phyloP scores from a whole-genome alignment of 78 protist genomes.

The slime mould (Dictyostelium discoideum) region DNA sequence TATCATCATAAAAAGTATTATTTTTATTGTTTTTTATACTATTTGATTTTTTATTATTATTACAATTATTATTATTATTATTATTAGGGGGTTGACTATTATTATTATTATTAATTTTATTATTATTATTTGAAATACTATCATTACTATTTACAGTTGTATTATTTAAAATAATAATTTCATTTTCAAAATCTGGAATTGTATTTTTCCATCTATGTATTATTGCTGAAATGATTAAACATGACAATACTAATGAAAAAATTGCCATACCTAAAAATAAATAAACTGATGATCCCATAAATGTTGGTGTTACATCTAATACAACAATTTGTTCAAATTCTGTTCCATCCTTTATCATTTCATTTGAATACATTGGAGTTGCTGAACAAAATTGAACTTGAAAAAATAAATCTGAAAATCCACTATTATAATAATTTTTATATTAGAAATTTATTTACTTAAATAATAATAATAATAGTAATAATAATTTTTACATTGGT shows the following conservation, averaged over 20 bases:
- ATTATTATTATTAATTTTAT: no score
- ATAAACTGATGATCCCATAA: constrained; percentile 16
- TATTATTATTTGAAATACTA: neutral
- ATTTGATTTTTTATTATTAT: no score
- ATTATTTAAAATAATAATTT: neutral
- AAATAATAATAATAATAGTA: no score
- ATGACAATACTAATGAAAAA: constrained; percentile 14
- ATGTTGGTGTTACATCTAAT: constrained; percentile 38
- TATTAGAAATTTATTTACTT: neutral
- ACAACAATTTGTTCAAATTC: constrained; percentile 16
- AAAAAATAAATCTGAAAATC: constrained; percentile 38
- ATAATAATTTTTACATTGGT: constrained; percentile 8
- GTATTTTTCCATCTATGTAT: constrained; percentile 3
- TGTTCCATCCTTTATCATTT: neutral
- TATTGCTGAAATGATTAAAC: neutral
- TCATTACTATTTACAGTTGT: neutral
- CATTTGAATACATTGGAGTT: neutral
- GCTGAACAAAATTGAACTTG: constrained; percentile 15
- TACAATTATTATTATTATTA: no score
- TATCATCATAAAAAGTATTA: neutral
- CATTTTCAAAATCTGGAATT: constrained; percentile 5
- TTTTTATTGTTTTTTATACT: no score
- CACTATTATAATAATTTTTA: neutral
- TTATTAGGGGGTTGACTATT: no score
- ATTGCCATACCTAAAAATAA: constrained; percentile 38